These are phyloP conservation scores for Penicillium daleae DNA, from an alignment of 495 filamentous ascomycete genomes.

Conservation along the genomic window DNA sequence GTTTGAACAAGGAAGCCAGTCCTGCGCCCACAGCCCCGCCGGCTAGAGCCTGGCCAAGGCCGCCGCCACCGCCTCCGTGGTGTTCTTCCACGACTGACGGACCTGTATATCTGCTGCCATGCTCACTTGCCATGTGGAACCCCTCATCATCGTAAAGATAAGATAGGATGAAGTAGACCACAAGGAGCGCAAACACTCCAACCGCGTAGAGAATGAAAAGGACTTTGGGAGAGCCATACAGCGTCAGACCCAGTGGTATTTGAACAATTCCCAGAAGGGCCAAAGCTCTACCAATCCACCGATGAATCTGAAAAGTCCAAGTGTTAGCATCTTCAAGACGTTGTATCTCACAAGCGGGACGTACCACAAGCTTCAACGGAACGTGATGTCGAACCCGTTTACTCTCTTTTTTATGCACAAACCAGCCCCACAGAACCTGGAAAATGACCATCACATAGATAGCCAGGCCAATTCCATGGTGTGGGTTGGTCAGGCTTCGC, in stretches of 20 bases:
- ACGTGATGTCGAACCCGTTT: conserved; percentile 58
- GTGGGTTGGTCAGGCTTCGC: conserved; percentile 86
- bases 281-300: conserved; percentile 80
- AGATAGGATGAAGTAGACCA: conserved; percentile 73
- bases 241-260: conserved; percentile 83
- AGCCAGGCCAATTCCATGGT: conserved; percentile 90
- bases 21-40: conserved; percentile 64
- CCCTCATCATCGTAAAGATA: conserved; percentile 62
- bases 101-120: conserved; percentile 59
- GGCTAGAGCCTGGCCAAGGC: conserved; percentile 45
- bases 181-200: conserved; percentile 66
- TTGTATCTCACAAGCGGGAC: conserved; percentile 16
- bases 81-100: conserved; percentile 40
- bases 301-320: conserved; percentile 60
- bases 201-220: conserved; percentile 86
- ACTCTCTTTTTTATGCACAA: conserved; percentile 66
- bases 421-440: conserved; percentile 77
- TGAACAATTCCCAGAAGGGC: conserved; percentile 83
- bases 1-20: conserved; percentile 59
- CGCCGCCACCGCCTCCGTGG: conserved; percentile 28
- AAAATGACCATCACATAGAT: conserved; percentile 84
- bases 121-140: conserved; percentile 48
- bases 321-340: background rate
- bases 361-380: conserved; percentile 73
- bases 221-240: conserved; percentile 86